These are phyloP conservation scores for Escovopsis sp. DNA, from an alignment of 2,329 filamentous ascomycete genomes.

Conservation along the genomic window DNA sequence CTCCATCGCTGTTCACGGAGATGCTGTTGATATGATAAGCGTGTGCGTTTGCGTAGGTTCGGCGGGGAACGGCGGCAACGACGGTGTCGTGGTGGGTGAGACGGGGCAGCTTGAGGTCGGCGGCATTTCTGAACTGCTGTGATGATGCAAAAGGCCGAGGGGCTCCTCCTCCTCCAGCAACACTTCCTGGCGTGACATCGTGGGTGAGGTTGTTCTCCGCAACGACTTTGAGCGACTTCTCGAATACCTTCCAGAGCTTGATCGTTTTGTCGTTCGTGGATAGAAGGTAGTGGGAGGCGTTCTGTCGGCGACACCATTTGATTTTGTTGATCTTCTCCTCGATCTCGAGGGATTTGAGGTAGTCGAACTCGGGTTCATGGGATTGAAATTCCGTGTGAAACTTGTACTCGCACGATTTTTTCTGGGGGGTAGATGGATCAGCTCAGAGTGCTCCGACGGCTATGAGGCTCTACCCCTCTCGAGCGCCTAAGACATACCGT, in stretches of 20 bases:
- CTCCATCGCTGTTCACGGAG: conserved; percentile 98
- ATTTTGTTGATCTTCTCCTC: conserved; percentile 99
- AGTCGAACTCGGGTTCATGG: conserved; percentile 98
- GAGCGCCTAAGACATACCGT: conserved; percentile 46
- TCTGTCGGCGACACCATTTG: conserved; percentile 97
- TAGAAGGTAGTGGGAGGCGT: conserved; percentile 93
- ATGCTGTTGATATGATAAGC: conserved; percentile 99
- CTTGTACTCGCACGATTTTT: conserved; percentile 99
- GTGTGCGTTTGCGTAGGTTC: conserved; percentile 95
- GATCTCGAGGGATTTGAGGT: conserved; percentile 96
- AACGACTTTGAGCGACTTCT: conserved; percentile 97
- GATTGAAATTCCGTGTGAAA: conserved; percentile 99
- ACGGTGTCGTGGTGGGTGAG: conserved; percentile 98
- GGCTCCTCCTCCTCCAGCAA: conserved; percentile 62
- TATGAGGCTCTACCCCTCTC: conserved; percentile 1
- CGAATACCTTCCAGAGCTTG: conserved; percentile 99
- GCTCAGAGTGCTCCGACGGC: not conserved
- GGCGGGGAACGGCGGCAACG: conserved; percentile 85
- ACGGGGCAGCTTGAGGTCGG: conserved; percentile 82
- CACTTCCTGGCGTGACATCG: conserved; percentile 67
- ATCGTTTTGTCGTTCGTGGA: conserved; percentile 99
- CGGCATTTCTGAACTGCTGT: conserved; percentile 62
- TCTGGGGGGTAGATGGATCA: conserved; percentile 38
- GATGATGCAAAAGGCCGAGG: conserved; percentile 53
- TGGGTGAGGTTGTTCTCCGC: conserved; percentile 97